Base-by-base conservation (phyloP, 257 asterid species). In the Eucommia ulmoides region DNA sequence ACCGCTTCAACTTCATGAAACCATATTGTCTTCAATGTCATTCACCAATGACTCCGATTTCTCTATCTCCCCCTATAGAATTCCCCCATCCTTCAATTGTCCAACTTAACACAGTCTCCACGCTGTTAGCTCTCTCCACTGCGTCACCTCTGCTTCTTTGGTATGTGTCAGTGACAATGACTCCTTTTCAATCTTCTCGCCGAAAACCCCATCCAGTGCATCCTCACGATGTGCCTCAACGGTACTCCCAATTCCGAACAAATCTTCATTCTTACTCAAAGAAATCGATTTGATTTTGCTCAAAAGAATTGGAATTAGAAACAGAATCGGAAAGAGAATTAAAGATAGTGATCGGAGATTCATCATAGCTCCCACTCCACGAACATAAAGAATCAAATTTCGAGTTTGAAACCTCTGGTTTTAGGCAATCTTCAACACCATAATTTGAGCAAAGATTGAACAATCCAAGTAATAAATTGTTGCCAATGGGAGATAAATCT, bases 101-200 rank as follows among this genome's bases (percentile, higher is more conserved):
- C 45, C 45, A 38, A 14, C 45, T 38, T 38, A 19, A 38, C 45
- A 38, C 45, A 8, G 45, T 38, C 45, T 38, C 45, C n/a, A 38
- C n/a, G n/a, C 45, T 38, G 15, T 15, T 38, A 8, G 45, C 3
- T 19, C 45, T 38, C 45, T 38, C 45, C 45, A 38, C 45, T 3
- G n/a, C 17, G 18, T 19, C n/a, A 38, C n/a, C n/a, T 38, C 45
- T 14, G 45, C 45, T 19, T 38, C 45, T 19, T 19, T 19, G n/a
- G n/a, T 38, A 16, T 38, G 45, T 3, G 45, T 38, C 17, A 19
- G 45, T 14, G 45, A 38, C 14, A 38, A 14, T 3, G n/a, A 38
- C 45, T 0, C 45, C 45, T 9, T 3, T 10, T 16, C 4, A 1
- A 21, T 7, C 20, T 16, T 10, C 8, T 21, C 3, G 48, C 8